These are phyloP conservation scores for Luffa aegyptiaca DNA, from an alignment of 306 rosid species.

Conservation along the genomic window DNA sequence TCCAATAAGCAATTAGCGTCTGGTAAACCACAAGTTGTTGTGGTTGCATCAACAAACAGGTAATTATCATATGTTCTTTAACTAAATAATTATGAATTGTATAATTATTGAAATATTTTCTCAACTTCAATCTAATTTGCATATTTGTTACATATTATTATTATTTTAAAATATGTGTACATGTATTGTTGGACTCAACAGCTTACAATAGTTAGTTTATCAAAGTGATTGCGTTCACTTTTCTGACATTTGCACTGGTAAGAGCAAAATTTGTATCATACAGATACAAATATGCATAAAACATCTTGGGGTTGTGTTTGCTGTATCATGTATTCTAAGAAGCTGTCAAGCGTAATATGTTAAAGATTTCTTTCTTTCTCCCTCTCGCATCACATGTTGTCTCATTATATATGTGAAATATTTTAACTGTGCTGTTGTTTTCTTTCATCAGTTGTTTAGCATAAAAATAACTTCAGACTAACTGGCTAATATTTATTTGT, in stretches of 20 bases:
- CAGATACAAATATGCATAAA: not conserved
- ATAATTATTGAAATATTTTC: not conserved
- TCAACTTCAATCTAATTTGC: not conserved
- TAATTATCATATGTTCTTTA: conserved; percentile 9
- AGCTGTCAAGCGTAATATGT: not conserved
- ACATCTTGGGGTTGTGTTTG: not conserved
- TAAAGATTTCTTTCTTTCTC: not conserved
- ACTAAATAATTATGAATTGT: not conserved
- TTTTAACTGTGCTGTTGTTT: not conserved
- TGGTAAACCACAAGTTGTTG: conserved; percentile 46
- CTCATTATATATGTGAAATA: not conserved
- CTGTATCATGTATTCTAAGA: not conserved
- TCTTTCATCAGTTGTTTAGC: not conserved
- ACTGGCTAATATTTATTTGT: not conserved
- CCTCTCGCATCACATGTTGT: not conserved
- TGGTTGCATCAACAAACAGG: conserved; percentile 97
- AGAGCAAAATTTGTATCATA: not conserved
- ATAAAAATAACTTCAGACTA: not conserved
- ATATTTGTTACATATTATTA: not conserved
- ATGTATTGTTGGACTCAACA: not conserved
- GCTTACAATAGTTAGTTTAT: not conserved
- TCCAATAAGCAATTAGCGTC: conserved; percentile 37
- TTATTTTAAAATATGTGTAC: not conserved
- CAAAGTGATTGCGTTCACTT: not conserved
- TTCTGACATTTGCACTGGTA: not conserved